These are phyloP conservation scores for Hypomyces rosellus DNA, from an alignment of 2,329 filamentous ascomycete genomes.

Conservation along the genomic window DNA sequence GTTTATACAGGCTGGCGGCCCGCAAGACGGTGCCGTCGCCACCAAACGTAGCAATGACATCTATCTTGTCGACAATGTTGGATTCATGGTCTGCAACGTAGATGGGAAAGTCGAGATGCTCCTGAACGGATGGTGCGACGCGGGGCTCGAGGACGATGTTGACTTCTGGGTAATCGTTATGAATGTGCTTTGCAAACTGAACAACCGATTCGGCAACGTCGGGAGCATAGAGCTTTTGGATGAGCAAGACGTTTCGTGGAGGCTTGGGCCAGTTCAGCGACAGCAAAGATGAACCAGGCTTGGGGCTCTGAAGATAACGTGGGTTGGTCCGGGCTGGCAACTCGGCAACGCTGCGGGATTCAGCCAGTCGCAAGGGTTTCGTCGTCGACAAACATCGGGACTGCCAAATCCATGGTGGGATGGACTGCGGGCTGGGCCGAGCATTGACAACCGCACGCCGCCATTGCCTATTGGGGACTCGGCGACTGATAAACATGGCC, in stretches of 20 bases:
- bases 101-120: slow-evolving; percentile 64
- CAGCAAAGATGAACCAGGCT: slow-evolving; percentile 46
- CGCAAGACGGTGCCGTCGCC: slow-evolving; percentile 55
- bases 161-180: slow-evolving; percentile 70
- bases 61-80: slow-evolving; percentile 70
- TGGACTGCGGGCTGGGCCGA: slow-evolving; percentile 4
- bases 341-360: slow-evolving; percentile 25
- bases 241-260: slow-evolving; percentile 50
- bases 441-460: slow-evolving; percentile 5
- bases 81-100: slow-evolving; percentile 50
- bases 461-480: slow-evolving; percentile 7
- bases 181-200: slow-evolving; percentile 63
- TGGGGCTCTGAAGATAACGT: slow-evolving; percentile 34
- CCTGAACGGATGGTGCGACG: slow-evolving; percentile 66
- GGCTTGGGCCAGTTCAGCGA: slow-evolving; percentile 49
- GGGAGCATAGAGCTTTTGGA: slow-evolving; percentile 52
- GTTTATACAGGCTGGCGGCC: slow-evolving; percentile 57
- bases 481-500: slow-evolving; percentile 9
- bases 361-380: slow-evolving; percentile 26
- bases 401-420: background rate
- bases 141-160: slow-evolving; percentile 77
- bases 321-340: slow-evolving; percentile 30
- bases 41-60: slow-evolving; percentile 83
- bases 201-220: slow-evolving; percentile 47
- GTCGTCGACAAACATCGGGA: slow-evolving; percentile 45